phyloP scores from a whole-genome alignment of 1,139 yeast genomes.

The Saccharomyces hybrid region DNA sequence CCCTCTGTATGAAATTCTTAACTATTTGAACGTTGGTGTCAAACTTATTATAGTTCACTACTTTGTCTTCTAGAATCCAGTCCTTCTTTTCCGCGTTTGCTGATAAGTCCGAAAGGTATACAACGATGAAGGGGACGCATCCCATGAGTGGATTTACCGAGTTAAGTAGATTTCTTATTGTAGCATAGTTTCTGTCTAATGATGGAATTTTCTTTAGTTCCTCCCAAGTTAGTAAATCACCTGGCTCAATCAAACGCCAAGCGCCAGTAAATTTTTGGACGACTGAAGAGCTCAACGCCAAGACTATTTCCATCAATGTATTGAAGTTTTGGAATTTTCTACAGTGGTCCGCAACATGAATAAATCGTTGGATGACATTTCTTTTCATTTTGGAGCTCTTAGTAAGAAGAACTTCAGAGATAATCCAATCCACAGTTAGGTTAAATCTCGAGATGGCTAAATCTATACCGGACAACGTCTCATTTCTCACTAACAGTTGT shows the following conservation, averaged over 20 bases:
- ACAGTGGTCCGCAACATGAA: constrained; percentile 77
- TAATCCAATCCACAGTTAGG: constrained; percentile 85
- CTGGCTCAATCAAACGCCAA: constrained; percentile 55
- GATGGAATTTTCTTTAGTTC: constrained; percentile 59
- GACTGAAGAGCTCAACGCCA: constrained; percentile 72
- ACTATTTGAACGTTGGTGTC: constrained; percentile 72
- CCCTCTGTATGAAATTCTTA: constrained; percentile 69
- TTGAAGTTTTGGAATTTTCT: constrained; percentile 69
- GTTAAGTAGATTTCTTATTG: constrained; percentile 56
- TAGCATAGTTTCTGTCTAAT: constrained; percentile 57
- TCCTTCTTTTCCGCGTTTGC: constrained; percentile 61
- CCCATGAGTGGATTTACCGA: constrained; percentile 64
- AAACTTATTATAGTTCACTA: constrained; percentile 73
- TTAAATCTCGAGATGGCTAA: constrained; percentile 84
- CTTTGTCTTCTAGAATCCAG: constrained; percentile 34
- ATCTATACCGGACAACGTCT: constrained; percentile 62
- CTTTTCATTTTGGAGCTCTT: constrained; percentile 50
- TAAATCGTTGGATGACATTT: constrained; percentile 68
- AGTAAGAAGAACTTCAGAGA: constrained; percentile 77
- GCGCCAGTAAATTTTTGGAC: constrained; percentile 59
- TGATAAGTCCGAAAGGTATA: constrained; percentile 75
- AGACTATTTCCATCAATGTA: constrained; percentile 76
- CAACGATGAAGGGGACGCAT: constrained; percentile 82
- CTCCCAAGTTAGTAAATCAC: constrained; percentile 55
- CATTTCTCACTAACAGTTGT: constrained; percentile 59